Percentiles rank a stretch among this genome's conserved stretches.
These are phyloP conservation scores for Gillenia trifoliata DNA, from an alignment of 306 rosid species.

Conservation along the genomic window DNA sequence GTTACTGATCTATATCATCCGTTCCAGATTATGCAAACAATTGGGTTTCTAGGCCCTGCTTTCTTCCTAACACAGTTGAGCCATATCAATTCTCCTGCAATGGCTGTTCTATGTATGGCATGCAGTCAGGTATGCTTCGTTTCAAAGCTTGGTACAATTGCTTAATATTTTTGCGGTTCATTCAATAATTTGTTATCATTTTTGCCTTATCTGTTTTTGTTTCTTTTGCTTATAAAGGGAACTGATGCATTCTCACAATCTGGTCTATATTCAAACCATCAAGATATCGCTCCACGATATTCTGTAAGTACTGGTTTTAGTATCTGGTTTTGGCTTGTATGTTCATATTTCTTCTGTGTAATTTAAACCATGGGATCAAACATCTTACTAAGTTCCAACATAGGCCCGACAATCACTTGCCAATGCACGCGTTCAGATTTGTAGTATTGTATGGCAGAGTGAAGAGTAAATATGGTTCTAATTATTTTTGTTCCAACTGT, in stretches of 20 bases:
- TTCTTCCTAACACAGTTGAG: constrained; percentile 97
- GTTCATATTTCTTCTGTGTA: not conserved
- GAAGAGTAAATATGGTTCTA: not conserved
- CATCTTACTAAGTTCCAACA: not conserved
- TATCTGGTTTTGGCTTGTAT: not conserved
- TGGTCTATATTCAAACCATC: constrained; percentile 95
- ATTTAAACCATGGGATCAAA: not conserved
- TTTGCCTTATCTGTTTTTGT: constrained; percentile 14
- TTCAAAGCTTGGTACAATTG: not conserved
- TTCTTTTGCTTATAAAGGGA: constrained; percentile 45
- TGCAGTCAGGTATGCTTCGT: constrained; percentile 78
- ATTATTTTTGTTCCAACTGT: constrained; percentile 1
- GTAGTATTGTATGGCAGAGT: not conserved
- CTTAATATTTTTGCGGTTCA: not conserved
- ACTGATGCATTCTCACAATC: constrained; percentile 99
- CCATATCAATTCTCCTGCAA: constrained; percentile 74
- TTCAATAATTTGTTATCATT: not conserved
- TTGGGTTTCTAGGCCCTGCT: constrained; percentile 99
- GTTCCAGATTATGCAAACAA: constrained; percentile 86
- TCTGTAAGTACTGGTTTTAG: constrained; percentile 53
- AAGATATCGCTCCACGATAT: constrained; percentile 95
- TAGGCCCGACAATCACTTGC: not conserved
- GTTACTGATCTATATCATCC: constrained; percentile 7
- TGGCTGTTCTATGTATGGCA: constrained; percentile 96
- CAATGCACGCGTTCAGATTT: not conserved